Evolutionary conservation across 2,329 filamentous ascomycete genomes (phyloP), one percentile per base, ranked within the genome.

Genomic region (Aureobasidium musti): DNA sequence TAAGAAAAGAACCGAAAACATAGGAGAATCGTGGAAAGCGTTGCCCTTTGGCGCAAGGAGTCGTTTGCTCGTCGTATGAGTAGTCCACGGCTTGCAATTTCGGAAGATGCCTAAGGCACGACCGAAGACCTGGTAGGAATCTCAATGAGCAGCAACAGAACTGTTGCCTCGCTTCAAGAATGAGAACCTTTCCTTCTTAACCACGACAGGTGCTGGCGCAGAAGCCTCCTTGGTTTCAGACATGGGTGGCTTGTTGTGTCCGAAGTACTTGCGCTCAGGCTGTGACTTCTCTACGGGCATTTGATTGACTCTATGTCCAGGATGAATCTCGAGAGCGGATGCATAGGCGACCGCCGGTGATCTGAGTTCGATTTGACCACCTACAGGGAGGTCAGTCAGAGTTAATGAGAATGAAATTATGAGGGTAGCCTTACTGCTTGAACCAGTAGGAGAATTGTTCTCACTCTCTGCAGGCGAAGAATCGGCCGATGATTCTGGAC

Each of bases 101-200:
- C 19, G 19, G 43, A 28, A 39, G 8, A 28, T 21, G 37, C 54
- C 37, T 26, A 33, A 50, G 43, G 28, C 28, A 33, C 19, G 26
- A 17, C 26, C 19, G 35, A 19, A 23, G 41, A 33, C 19, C 6
- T 3, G 23, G 10, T 21, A 30, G 30, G 5, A 26, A 6, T 14
- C 10, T 45, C 57, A 69, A n/a, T 69, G 68, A 52, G 68, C 68
- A 26, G 66, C 60, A 19, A 69, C 68, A 41, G 63, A 52, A 65
- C 61, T 50, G 30, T 47, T 45, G 59, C 67, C 57, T 28, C 54
- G 59, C 57, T 66, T 68, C 30, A 68, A 35, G 30, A 69, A 64
- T 17, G 64, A 68, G 43, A 69, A 68, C 1, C 68, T 67, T 21
- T 68, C 64, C 49, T 69, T 69, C 63, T 68, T 67, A n/a, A 52